Evolutionary conservation across 805 yeast species (phyloP).

Genomic region (Wickerhamiella nectarea): DNA sequence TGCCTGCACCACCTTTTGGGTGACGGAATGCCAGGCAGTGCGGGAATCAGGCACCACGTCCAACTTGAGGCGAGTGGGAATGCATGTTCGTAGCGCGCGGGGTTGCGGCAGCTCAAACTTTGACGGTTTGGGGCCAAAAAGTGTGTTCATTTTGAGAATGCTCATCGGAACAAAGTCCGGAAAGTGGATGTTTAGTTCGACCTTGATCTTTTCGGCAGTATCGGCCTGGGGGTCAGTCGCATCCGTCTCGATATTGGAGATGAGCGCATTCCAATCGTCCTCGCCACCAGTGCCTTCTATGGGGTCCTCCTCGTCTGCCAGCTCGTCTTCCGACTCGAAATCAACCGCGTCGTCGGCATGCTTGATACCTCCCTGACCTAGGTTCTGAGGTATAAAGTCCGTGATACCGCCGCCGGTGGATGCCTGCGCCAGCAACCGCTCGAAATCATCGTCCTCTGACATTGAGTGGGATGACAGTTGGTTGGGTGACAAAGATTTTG

Average conservation of each 20-base stretch:
- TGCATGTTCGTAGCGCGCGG: conserved; percentile 21
- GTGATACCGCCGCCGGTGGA: conserved; percentile 20
- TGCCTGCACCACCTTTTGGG: conserved; percentile 1
- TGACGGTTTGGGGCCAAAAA: conserved; percentile 51
- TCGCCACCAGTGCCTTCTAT: conserved; percentile 20
- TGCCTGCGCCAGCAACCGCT: conserved; percentile 21
- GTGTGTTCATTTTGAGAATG: conserved; percentile 48
- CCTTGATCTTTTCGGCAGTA: conserved; percentile 15
- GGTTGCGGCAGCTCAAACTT: conserved; percentile 43
- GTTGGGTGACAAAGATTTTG: no score
- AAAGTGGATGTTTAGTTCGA: conserved; percentile 31
- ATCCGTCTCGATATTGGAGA: conserved; percentile 10
- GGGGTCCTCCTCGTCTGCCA: conserved; percentile 70
- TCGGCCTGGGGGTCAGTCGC: conserved; percentile 16
- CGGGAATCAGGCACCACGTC: conserved; percentile 54
- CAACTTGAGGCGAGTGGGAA: conserved; percentile 43
- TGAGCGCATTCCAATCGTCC: conserved; percentile 11
- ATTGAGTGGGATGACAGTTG: neutral
- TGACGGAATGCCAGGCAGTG: conserved; percentile 33
- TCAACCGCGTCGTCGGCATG: conserved; percentile 91
- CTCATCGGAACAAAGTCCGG: conserved; percentile 48
- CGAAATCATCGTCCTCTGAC: conserved; percentile 25
- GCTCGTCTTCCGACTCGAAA: conserved; percentile 86
- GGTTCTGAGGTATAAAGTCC: conserved; percentile 22
- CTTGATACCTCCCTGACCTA: conserved; percentile 35